A percentile compares a stretch with the other conserved stretches of the same genome.
phyloP scores from a whole-genome alignment of 306 rosid species.

The Trifolium repens region DNA sequence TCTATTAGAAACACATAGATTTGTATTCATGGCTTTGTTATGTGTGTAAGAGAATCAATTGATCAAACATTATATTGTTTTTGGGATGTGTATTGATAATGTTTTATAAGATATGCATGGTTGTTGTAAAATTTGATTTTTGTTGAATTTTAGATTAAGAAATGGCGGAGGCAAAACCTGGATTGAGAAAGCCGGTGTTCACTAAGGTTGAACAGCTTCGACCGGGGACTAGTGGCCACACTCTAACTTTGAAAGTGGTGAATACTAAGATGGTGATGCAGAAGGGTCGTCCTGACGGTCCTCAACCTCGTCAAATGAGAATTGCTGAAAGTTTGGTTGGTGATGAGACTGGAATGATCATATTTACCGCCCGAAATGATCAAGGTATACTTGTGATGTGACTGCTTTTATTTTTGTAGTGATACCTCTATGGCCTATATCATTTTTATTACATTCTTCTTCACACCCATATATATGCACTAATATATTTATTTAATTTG shows the following conservation, averaged over 20 bases:
- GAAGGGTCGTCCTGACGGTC: conserved; percentile 87
- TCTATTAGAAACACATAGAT: neutral
- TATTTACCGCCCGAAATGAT: conserved; percentile 90
- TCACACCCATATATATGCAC: neutral
- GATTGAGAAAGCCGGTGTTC: conserved; percentile 90
- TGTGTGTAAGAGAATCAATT: neutral
- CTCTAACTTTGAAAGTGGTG: conserved; percentile 68
- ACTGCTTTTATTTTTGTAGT: neutral
- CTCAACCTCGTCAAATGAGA: conserved; percentile 94
- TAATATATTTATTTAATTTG: neutral
- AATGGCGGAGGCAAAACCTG: conserved; percentile 87
- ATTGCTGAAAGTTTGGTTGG: conserved; percentile 95
- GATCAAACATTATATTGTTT: conserved; percentile 3
- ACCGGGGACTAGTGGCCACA: conserved; percentile 85
- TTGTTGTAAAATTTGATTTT: neutral
- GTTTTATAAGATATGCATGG: neutral
- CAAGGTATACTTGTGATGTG: conserved; percentile 62
- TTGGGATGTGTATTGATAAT: no score
- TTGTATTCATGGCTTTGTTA: neutral
- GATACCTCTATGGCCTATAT: no score
- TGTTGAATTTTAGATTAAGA: conserved; percentile 39
- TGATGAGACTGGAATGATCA: conserved; percentile 90
- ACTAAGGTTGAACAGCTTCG: conserved; percentile 91
- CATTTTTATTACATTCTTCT: neutral
- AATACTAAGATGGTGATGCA: conserved; percentile 87